A percentile compares a stretch with the other conserved stretches of the same genome.
Evolutionary conservation across 2,329 filamentous ascomycete species (phyloP).

Genomic region (Blumeriella jaapii): DNA sequence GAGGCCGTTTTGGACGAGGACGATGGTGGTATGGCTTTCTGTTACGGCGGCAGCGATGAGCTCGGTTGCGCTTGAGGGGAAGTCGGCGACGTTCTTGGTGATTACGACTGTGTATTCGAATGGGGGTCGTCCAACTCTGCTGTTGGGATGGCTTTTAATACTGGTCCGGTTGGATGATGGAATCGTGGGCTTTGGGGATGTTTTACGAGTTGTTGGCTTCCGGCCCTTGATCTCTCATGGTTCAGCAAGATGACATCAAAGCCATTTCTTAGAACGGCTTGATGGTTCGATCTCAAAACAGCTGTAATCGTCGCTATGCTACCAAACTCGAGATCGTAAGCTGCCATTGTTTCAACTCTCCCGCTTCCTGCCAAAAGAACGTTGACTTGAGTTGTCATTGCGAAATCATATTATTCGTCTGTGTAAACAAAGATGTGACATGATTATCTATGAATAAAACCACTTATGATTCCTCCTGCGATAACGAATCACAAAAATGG

Average conservation of each 20-base stretch:
- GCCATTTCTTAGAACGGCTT: slow-evolving; percentile 15
- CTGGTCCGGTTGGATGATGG: background rate
- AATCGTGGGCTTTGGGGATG: background rate
- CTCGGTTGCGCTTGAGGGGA: slow-evolving; percentile 27
- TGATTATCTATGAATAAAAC: no score
- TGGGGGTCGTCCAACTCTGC: slow-evolving; percentile 3
- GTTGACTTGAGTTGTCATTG: slow-evolving; percentile 15
- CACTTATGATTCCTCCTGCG: no score
- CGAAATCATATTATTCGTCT: no score
- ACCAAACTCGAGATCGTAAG: slow-evolving; percentile 19
- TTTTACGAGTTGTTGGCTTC: slow-evolving; percentile 16
- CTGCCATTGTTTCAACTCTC: slow-evolving; percentile 22
- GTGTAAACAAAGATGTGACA: no score
- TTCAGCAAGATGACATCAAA: slow-evolving; percentile 21
- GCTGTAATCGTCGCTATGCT: slow-evolving; percentile 17
- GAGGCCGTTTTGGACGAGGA: slow-evolving; percentile 23
- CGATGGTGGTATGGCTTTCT: slow-evolving; percentile 15
- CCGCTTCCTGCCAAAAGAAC: slow-evolving; percentile 20
- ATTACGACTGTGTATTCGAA: slow-evolving; percentile 20
- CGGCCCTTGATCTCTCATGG: slow-evolving; percentile 18
- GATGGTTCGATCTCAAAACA: slow-evolving; percentile 20
- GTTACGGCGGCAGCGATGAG: slow-evolving; percentile 19
- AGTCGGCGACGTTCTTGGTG: slow-evolving; percentile 22
- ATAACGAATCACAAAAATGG: no score
- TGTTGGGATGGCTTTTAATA: slow-evolving; percentile 6